Evolutionary conservation across 495 filamentous ascomycete genomes (phyloP).

Genomic region (Penicillium subrubescens): DNA sequence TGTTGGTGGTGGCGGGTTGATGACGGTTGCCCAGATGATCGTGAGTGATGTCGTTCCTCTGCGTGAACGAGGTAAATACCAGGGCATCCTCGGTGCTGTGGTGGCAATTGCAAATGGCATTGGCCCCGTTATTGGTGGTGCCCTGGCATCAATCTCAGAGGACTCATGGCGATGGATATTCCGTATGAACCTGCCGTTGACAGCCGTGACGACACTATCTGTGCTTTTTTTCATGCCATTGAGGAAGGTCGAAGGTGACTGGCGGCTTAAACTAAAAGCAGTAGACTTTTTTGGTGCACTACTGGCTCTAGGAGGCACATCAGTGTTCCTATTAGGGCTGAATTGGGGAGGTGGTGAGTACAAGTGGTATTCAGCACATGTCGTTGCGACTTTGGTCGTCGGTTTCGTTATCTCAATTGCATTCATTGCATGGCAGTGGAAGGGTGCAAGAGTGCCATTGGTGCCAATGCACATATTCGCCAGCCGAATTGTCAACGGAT

Average conservation of each 20-base stretch:
- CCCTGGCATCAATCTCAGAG: constrained; percentile 42
- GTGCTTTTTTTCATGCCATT: constrained; percentile 57
- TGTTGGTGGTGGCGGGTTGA: constrained; percentile 58
- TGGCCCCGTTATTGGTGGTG: constrained; percentile 57
- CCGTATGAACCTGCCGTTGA: constrained; percentile 52
- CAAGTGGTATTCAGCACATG: constrained; percentile 50
- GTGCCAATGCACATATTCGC: constrained; percentile 53
- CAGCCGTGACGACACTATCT: constrained; percentile 44
- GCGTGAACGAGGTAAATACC: constrained; percentile 58
- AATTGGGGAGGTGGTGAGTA: constrained; percentile 56
- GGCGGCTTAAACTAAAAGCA: constrained; percentile 50
- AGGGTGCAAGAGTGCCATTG: constrained; percentile 32
- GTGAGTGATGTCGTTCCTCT: constrained; percentile 59
- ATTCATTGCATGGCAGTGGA: constrained; percentile 57
- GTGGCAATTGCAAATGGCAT: constrained; percentile 57
- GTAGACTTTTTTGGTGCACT: constrained; percentile 50
- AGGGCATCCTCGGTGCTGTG: constrained; percentile 57
- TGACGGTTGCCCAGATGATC: constrained; percentile 57
- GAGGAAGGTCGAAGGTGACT: constrained; percentile 50
- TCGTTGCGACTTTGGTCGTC: constrained; percentile 50
- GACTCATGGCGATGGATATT: constrained; percentile 61
- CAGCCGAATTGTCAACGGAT: constrained; percentile 51
- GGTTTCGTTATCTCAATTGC: constrained; percentile 43
- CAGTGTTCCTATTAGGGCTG: constrained; percentile 52
- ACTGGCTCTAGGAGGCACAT: constrained; percentile 42